A percentile compares a stretch with the other conserved stretches of the same genome.
These are phyloP conservation scores for Ophiosphaerella korrae DNA, from an alignment of 2,329 filamentous ascomycete species.

Conservation along the genomic window DNA sequence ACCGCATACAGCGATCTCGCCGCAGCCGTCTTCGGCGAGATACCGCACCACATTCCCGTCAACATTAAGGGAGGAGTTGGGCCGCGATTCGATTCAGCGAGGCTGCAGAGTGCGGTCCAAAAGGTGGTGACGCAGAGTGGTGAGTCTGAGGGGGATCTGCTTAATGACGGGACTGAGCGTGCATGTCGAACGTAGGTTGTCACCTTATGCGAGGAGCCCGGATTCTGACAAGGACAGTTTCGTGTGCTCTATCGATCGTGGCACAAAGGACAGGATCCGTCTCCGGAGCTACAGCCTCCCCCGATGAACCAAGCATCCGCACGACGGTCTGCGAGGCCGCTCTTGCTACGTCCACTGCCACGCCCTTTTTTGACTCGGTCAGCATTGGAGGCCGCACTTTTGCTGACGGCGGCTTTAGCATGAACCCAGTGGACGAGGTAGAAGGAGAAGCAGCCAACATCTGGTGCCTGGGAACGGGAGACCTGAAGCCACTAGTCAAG, in stretches of 20 bases:
- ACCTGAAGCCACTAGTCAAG: slow-evolving; percentile 11
- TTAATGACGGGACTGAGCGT: too few relatives aligned
- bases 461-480: slow-evolving; percentile 5
- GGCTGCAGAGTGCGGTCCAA: not conserved
- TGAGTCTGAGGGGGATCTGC: too few relatives aligned
- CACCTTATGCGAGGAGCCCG: too few relatives aligned
- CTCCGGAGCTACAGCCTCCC: slow-evolving; percentile 39
- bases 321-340: slow-evolving; percentile 31
- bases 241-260: slow-evolving; percentile 1
- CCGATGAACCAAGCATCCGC: slow-evolving; percentile 10
- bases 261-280: slow-evolving; percentile 4
- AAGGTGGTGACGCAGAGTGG: too few relatives aligned
- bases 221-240: not conserved
- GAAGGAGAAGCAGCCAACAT: slow-evolving; percentile 40
- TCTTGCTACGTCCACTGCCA: slow-evolving; percentile 27
- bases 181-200: too few relatives aligned
- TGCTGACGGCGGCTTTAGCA: slow-evolving; percentile 46
- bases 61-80: slow-evolving; percentile 3
- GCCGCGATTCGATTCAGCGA: slow-evolving; percentile 10
- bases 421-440: slow-evolving; percentile 51
- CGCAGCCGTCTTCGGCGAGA: slow-evolving; percentile 9
- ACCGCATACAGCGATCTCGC: slow-evolving; percentile 8
- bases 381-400: slow-evolving; percentile 43
- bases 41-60: not conserved
- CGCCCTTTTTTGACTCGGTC: slow-evolving; percentile 42